Percentiles rank a stretch among this genome's conserved stretches.
Evolutionary conservation across 2,329 filamentous ascomycete species (phyloP).

Genomic region (Triangularia verruculosa): DNA sequence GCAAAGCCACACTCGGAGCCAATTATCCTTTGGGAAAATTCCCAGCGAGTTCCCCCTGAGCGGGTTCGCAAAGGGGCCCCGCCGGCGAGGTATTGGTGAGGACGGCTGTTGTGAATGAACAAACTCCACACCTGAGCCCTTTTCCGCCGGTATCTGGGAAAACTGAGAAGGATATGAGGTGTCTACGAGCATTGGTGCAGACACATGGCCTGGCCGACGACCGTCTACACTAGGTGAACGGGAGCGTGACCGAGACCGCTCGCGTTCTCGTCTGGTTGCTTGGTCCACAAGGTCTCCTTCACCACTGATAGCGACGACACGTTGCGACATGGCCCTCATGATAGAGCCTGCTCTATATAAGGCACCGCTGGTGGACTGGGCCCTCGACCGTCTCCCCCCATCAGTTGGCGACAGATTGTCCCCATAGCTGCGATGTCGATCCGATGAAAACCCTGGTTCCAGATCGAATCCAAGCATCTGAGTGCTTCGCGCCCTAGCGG

Average conservation of each 20-base stretch:
- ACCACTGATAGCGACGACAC: constrained; percentile 95
- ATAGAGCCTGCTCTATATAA: constrained; percentile 70
- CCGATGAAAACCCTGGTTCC: constrained; percentile 55
- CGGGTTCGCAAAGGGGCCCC: constrained; percentile 61
- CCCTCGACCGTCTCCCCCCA: constrained; percentile 53
- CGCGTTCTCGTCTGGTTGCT: constrained; percentile 57
- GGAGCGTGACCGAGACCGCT: constrained; percentile 34
- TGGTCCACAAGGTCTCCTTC: constrained; percentile 81
- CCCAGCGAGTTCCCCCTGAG: constrained; percentile 83
- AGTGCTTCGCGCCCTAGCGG: constrained; percentile 45
- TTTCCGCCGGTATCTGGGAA: constrained; percentile 45
- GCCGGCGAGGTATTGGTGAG: constrained; percentile 32
- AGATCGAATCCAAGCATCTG: constrained; percentile 55
- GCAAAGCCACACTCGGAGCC: constrained; percentile 70
- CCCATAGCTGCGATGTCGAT: constrained; percentile 56
- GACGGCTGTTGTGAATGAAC: constrained; percentile 32
- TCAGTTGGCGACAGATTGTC: constrained; percentile 52
- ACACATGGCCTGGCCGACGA: constrained; percentile 49
- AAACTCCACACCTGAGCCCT: constrained; percentile 32
- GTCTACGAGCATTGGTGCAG: constrained; percentile 43
- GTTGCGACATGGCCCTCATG: constrained; percentile 85
- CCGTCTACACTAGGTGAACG: constrained; percentile 52
- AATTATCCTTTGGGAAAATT: constrained; percentile 76
- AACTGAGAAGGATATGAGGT: constrained; percentile 52
- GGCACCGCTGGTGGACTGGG: constrained; percentile 61